These are phyloP conservation scores for Pleomassaria siparia DNA, from an alignment of 2,329 filamentous ascomycete species.

Conservation along the genomic window DNA sequence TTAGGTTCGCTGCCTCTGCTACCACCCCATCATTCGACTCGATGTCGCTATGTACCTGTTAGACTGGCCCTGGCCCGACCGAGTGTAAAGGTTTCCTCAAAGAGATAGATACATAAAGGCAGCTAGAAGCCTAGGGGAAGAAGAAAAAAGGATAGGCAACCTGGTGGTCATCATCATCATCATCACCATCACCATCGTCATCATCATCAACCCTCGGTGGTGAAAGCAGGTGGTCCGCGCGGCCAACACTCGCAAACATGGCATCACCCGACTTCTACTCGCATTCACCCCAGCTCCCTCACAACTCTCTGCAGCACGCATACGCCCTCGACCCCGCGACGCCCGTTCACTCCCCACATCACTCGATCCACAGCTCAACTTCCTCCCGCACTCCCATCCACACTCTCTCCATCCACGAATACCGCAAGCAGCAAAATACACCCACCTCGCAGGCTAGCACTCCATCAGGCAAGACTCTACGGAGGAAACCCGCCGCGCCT, in stretches of 20 bases:
- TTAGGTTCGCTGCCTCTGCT: neutral
- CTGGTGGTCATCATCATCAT: neutral
- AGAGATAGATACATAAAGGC: conserved; percentile 14
- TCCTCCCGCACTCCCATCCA: conserved; percentile 37
- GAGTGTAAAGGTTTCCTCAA: conserved; percentile 9
- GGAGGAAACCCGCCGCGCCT: conserved; percentile 40
- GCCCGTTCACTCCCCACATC: conserved; percentile 41
- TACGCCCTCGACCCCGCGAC: conserved; percentile 26
- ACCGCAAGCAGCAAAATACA: conserved; percentile 41
- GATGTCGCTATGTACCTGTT: conserved; percentile 13
- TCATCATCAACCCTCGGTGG: neutral
- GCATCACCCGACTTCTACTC: conserved; percentile 18
- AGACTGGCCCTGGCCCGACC: conserved; percentile 6
- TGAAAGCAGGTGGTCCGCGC: neutral
- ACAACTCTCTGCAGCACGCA: conserved; percentile 3
- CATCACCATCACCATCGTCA: conserved; percentile 1
- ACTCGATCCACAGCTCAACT: conserved; percentile 36
- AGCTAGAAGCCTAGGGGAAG: too few species aligned
- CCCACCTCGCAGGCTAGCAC: conserved; percentile 31
- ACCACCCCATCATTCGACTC: conserved; percentile 8
- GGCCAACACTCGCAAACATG: conserved; percentile 18
- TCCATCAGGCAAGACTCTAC: conserved; percentile 36
- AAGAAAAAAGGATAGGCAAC: neutral
- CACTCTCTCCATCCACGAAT: conserved; percentile 43
- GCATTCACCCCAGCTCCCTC: conserved; percentile 24